Evolutionary conservation across 192 early-diverging fungal species (phyloP), one percentile per base, ranked within the genome.

Genomic region (Entomortierella lignicola): DNA sequence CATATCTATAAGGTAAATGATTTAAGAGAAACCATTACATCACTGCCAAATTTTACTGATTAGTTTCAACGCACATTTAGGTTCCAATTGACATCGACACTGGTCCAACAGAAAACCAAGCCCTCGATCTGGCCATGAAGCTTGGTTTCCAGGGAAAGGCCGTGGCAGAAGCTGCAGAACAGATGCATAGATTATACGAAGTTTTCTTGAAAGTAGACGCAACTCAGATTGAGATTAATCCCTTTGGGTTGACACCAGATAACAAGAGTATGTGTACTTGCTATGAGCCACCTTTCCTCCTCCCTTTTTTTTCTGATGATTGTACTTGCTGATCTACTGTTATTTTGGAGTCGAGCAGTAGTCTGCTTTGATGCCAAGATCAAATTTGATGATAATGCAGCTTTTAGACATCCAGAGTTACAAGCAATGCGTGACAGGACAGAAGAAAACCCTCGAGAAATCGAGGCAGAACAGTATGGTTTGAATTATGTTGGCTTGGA

Each of bases 321-420:
- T n/a, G n/a, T n/a, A n/a, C n/a, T n/a, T n/a, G 17, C 4, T 55
- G 8, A 12, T 25, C 27, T 29, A 26, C 54, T 29, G 2, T 55
- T 12, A 29, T 30, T 12, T 30, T 55, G 5, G 5, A 25, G 3
- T 30, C 26, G 8, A 7, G 27, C 20, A 75, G 72, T 75, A n/a
- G 64, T 75, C 3, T 79, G 74, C 23, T 79, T 79, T 55, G 74
- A 79, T 42, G 74, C 74, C 54, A 79, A 79, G 62, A 79, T 79
- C 15, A 41, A 60, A 7, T 69, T 79, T 39, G 74, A 79, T 21
- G 66, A 79, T 26, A 79, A 69, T 30, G 74, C 74, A 4, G 13
- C 48, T 17, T 79, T 79, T 55, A 79, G 64, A 41, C 74, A 79
- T 18, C 74, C 74, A 1, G 74, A 79, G n/a, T 15, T 79, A 8